These are phyloP conservation scores for Kwoniella heveanensis DNA, from an alignment of 768 basidiomycete species.

Conservation along the genomic window DNA sequence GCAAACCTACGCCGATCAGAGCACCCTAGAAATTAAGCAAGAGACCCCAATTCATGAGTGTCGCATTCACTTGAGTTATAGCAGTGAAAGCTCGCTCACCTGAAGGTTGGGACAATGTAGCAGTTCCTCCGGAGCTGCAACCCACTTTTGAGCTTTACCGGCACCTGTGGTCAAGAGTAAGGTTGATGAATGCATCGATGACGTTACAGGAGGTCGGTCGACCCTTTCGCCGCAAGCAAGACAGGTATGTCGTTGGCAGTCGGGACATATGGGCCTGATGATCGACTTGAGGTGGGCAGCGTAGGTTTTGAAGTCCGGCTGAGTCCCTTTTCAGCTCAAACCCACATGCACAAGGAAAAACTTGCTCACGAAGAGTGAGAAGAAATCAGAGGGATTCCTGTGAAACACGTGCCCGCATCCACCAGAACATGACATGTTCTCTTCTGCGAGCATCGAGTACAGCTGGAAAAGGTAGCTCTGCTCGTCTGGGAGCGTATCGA, in stretches of 20 bases:
- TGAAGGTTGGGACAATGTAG: constrained; percentile 83
- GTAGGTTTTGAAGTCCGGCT: constrained; percentile 76
- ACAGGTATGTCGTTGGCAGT: constrained; percentile 63
- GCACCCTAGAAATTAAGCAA: too few species aligned
- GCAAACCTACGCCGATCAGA: constrained; percentile 84
- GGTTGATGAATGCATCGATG: not conserved
- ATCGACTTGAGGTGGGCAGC: constrained; percentile 65
- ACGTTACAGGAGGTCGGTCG: constrained; percentile 43
- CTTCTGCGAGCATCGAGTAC: constrained; percentile 71
- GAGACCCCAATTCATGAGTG: too few species aligned
- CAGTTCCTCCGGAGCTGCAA: constrained; percentile 60
- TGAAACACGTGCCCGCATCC: constrained; percentile 68
- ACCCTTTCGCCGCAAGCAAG: constrained; percentile 72
- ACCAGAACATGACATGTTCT: constrained; percentile 70
- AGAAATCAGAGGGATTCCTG: constrained; percentile 76
- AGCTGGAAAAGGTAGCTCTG: constrained; percentile 84
- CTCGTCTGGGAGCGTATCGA: constrained; percentile 60
- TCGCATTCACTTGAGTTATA: constrained; percentile 7
- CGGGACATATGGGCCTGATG: constrained; percentile 66
- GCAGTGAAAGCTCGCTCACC: constrained; percentile 22
- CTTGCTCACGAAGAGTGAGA: constrained; percentile 73
- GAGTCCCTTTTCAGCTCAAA: constrained; percentile 14
- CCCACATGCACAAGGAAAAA: constrained; percentile 22
- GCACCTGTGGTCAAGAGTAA: not conserved
- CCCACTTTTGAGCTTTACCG: constrained; percentile 51